Base-by-base conservation (phyloP, 768 basidiomycete genomes). In the Pleurotus djamor region DNA sequence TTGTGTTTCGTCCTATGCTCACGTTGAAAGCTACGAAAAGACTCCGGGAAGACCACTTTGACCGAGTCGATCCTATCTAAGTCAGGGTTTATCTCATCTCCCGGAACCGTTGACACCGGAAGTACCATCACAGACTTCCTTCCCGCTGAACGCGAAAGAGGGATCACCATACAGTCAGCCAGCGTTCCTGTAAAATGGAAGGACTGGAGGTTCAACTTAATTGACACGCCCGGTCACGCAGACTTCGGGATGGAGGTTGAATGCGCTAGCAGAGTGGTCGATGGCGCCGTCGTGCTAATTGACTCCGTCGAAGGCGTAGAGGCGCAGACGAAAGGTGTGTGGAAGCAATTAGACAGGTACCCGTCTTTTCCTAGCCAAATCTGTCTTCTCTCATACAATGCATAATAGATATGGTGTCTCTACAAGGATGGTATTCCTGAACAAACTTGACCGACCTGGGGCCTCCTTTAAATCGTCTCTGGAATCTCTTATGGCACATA, bases 181-280 rank as follows among this genome's bases (percentile, higher is more conserved):
- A 94, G 92, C 73, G 92, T 95, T 60, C 92, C 92, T 2, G 90
- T 93, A 41, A 81, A 83, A 67, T 94, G 92, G 92, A 88, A 87
- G 69, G 72, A 87, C 57, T 92, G 90, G 89, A 86, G 82, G 1
- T 89, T 91, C 72, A 96, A 94, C 68, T 82, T 96, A 48, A 87
- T 95, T 48, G 94, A 96, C 66, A 95, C 93, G 3, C 93, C 93
- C 13, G 93, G 93, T 37, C 93, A 96, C 73, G 94, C 92, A 4
- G 93, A 96, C 70, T 96, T 96, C 72, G 93, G 93, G n/a, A 94
- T 95, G 92, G 93, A 96, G 67, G 94, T 96, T 32, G 94, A 95
- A 72, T 91, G 92, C 66, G 94, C 94, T 6, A 94, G 92, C 67
- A 85, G 93, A 33, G 89, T 96, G 13, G 85, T 94, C 4, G 93